phyloP scores from a whole-genome alignment of 2,329 filamentous ascomycete genomes.

The Pseudogymnoascus destructans region DNA sequence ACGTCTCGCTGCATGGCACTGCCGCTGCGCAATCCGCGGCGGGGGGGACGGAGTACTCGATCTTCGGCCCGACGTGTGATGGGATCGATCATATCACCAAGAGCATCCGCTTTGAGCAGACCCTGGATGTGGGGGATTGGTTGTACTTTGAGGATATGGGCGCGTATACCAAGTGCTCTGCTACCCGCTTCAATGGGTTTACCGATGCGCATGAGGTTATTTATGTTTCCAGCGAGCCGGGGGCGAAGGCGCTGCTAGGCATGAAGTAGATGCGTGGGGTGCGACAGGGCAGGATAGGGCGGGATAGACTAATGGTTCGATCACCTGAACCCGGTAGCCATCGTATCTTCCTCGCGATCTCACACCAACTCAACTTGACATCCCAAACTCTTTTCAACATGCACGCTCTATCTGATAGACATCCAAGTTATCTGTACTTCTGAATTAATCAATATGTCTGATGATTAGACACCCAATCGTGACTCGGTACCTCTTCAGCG shows the following conservation, averaged over 20 bases:
- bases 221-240: constrained; percentile 89
- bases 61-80: constrained; percentile 97
- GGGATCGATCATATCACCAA: constrained; percentile 90
- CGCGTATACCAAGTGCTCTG: constrained; percentile 95
- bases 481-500: too few species aligned
- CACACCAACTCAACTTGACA: too few species aligned
- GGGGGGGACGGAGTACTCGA: constrained; percentile 67
- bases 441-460: too few species aligned
- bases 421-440: too few species aligned
- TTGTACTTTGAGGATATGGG: constrained; percentile 99
- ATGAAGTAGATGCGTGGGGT: constrained; percentile 19
- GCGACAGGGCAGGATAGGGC: too few species aligned
- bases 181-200: constrained; percentile 96
- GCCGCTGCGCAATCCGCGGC: constrained; percentile 34
- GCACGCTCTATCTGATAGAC: too few species aligned
- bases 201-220: constrained; percentile 83
- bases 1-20: constrained; percentile 44
- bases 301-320: too few species aligned
- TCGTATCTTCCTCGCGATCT: too few species aligned
- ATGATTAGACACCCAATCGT: too few species aligned
- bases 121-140: constrained; percentile 90
- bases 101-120: constrained; percentile 61
- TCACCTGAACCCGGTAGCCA: too few species aligned
- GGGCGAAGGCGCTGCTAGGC: constrained; percentile 58
- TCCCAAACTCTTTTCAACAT: too few species aligned